These are phyloP conservation scores for Geotrichum candidum DNA, from an alignment of 1,139 yeast species.

Conservation along the genomic window DNA sequence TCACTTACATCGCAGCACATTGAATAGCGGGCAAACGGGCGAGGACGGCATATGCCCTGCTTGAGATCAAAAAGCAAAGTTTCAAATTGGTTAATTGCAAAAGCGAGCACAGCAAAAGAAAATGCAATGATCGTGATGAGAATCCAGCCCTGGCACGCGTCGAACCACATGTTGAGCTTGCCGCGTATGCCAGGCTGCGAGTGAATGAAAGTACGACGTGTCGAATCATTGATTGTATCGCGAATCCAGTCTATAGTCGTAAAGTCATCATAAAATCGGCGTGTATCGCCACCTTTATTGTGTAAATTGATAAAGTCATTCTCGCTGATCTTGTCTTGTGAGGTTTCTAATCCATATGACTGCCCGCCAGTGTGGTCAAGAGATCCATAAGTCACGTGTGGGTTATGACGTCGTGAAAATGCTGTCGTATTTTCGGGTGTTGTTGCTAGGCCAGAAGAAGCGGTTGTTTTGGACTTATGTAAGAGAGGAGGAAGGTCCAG, in stretches of 20 bases:
- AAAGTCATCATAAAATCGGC: conserved; percentile 48
- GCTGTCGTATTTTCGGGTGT: not conserved
- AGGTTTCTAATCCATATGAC: not conserved
- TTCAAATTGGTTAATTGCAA: conserved; percentile 47
- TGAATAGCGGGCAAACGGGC: conserved; percentile 45
- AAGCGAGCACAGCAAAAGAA: conserved; percentile 48
- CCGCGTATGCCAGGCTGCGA: conserved; percentile 36
- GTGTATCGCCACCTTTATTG: not conserved
- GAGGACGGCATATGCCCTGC: conserved; percentile 48
- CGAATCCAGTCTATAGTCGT: conserved; percentile 67
- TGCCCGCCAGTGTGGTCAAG: not conserved
- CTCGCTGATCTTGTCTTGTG: not conserved
- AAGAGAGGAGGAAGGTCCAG: not conserved
- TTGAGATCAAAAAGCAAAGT: conserved; percentile 49
- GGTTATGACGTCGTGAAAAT: not conserved
- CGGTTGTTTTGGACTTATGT: not conserved
- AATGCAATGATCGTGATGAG: conserved; percentile 47
- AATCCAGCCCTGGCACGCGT: conserved; percentile 45
- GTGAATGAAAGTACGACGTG: conserved; percentile 41
- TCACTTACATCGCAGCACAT: conserved; percentile 38
- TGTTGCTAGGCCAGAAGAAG: not conserved
- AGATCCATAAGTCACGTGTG: not conserved
- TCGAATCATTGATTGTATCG: conserved; percentile 46
- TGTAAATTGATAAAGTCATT: not conserved
- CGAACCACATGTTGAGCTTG: conserved; percentile 30